phyloP scores from a whole-genome alignment of 179 eudicot species.

The Beta macrorhiza region DNA sequence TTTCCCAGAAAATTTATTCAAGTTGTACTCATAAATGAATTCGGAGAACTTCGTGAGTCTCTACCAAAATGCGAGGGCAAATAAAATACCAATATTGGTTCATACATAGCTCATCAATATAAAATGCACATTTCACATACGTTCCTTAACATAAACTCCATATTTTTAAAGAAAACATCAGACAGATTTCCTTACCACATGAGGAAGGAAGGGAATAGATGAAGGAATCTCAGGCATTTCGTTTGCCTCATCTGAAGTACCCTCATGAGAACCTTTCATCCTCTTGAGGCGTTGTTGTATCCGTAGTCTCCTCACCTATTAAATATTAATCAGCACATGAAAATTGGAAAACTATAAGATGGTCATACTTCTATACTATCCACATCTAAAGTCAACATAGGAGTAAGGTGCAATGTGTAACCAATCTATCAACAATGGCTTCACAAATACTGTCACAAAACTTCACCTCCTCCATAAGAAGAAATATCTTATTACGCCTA shows the following conservation, averaged over 20 bases:
- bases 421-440: background rate
- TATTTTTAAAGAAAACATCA: background rate
- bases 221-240: constrained; percentile 94
- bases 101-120: background rate
- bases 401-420: background rate
- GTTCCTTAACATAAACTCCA: background rate
- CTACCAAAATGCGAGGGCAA: background rate
- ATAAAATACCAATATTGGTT: background rate
- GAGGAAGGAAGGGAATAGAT: constrained; percentile 85
- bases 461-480: constrained; percentile 95
- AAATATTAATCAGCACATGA: constrained; percentile 21
- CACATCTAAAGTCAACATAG: constrained; percentile 4
- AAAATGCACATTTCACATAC: background rate
- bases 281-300: constrained; percentile 76
- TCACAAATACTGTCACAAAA: background rate
- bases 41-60: background rate
- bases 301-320: constrained; percentile 77
- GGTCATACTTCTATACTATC: background rate
- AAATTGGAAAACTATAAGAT: background rate
- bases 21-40: background rate
- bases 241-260: constrained; percentile 47
- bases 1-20: too few relatives aligned
- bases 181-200: constrained; percentile 46
- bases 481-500: constrained; percentile 90
- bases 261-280: constrained; percentile 46